Percentiles rank a stretch among this genome's conserved stretches.
These are phyloP conservation scores for Oligophagozyma castellii DNA, from an alignment of 1,139 yeast species.

Conservation along the genomic window DNA sequence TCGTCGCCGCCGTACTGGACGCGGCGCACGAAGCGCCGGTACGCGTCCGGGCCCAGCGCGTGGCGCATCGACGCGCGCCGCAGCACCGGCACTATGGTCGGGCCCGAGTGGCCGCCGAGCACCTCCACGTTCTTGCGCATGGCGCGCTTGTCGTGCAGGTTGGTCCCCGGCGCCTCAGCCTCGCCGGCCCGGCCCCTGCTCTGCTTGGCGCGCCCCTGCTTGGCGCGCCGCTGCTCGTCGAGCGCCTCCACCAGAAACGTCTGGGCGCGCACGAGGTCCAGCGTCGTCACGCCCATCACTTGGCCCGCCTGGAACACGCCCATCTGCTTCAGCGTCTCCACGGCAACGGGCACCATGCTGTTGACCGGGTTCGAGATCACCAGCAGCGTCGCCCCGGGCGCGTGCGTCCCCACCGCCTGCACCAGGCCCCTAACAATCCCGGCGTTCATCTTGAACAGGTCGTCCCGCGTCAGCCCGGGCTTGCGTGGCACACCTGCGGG, in stretches of 20 bases:
- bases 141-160: constrained; percentile 14
- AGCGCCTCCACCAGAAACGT: constrained; percentile 39
- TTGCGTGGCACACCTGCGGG: constrained; percentile 82
- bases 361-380: constrained; percentile 67
- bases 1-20: constrained; percentile 74
- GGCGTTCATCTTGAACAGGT: constrained; percentile 61
- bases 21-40: constrained; percentile 38
- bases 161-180: constrained; percentile 7
- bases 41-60: constrained; percentile 22
- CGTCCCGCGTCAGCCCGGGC: constrained; percentile 73
- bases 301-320: constrained; percentile 42
- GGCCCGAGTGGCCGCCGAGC: constrained; percentile 69
- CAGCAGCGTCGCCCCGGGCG: constrained; percentile 51
- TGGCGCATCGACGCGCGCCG: constrained; percentile 8
- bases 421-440: constrained; percentile 50
- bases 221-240: constrained; percentile 1
- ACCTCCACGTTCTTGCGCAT: constrained; percentile 43
- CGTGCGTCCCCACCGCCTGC: constrained; percentile 39
- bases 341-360: constrained; percentile 64
- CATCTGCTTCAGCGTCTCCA: constrained; percentile 45
- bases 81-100: constrained; percentile 52
- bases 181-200: constrained; percentile 4
- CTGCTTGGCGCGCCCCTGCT: too few species aligned
- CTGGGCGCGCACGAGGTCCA: constrained; percentile 58
- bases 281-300: constrained; percentile 61